Evolutionary conservation across 2,329 filamentous ascomycete species (phyloP).

Genomic region (Amphichorda felina): DNA sequence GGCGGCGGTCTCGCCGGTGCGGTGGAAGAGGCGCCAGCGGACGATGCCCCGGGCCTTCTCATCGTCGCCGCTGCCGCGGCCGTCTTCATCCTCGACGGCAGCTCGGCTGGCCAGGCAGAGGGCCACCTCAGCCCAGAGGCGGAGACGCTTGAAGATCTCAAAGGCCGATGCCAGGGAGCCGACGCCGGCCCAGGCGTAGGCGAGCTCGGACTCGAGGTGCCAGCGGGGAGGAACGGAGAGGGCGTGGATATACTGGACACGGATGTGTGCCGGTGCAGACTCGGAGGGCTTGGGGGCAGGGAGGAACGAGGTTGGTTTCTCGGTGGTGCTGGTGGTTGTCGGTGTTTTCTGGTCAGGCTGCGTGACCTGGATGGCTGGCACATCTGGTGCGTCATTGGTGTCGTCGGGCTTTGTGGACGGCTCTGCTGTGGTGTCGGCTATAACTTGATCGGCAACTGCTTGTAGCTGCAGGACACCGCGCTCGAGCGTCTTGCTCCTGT

Average conservation of each 20-base stretch:
- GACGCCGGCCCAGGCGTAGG: constrained; percentile 80
- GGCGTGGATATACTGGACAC: constrained; percentile 74
- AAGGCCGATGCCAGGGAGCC: constrained; percentile 82
- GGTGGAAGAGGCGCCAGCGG: constrained; percentile 66
- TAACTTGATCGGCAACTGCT: constrained; percentile 87
- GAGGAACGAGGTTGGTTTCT: constrained; percentile 64
- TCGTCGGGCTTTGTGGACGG: constrained; percentile 9
- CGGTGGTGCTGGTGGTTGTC: constrained; percentile 6
- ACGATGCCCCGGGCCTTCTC: constrained; percentile 71
- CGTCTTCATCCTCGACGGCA: constrained; percentile 42
- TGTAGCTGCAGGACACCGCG: constrained; percentile 86
- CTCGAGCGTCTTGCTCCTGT: constrained; percentile 78
- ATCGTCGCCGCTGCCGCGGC: constrained; percentile 48
- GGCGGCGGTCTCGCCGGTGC: constrained; percentile 27
- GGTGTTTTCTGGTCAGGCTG: constrained; percentile 17
- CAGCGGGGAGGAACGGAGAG: constrained; percentile 78
- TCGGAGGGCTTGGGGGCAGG: constrained; percentile 65
- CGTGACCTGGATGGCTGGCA: constrained; percentile 34
- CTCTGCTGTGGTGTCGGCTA: constrained; percentile 58
- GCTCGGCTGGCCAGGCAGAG: constrained; percentile 64
- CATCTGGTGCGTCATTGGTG: constrained; percentile 13
- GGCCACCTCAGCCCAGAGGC: constrained; percentile 91
- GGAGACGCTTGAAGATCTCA: constrained; percentile 88
- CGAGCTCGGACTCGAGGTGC: constrained; percentile 90
- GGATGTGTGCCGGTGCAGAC: constrained; percentile 63